Conservation (phyloP, 257 asterid species). For the Solanum etuberosum region DNA sequence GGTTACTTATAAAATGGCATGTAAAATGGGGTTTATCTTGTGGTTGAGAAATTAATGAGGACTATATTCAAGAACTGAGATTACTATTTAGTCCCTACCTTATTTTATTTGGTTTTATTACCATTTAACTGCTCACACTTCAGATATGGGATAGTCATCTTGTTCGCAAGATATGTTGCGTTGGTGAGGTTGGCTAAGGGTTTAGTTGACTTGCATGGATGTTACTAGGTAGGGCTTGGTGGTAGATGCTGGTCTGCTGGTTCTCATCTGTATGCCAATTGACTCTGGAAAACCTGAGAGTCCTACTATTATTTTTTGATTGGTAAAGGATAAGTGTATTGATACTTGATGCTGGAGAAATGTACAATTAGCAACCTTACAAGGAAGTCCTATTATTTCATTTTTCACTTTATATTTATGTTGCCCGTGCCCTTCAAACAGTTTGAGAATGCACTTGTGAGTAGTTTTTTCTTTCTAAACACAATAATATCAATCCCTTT, state of each 20-base stretch:
- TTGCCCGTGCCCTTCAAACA: neutral
- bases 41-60: neutral
- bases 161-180: neutral
- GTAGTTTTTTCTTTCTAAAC: neutral
- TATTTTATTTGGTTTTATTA: neutral
- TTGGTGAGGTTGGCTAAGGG: neutral
- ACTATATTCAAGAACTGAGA: neutral
- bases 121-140: neutral
- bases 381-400: neutral
- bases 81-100: neutral
- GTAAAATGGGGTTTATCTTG: neutral
- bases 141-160: neutral
- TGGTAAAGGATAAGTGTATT: neutral
- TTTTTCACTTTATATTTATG: neutral
- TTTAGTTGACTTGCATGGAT: neutral
- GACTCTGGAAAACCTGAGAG: neutral
- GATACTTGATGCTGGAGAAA: neutral
- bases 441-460: neutral
- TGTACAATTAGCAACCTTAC: neutral
- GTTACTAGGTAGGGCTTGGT: neutral
- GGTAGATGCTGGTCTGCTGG: neutral
- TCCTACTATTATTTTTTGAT: neutral
- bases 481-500: neutral
- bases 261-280: neutral
- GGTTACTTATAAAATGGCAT: neutral